Evolutionary conservation across 345 rosid species (phyloP), one percentile per base, ranked within the genome.

Genomic region (Arabidopsis arenosa): DNA sequence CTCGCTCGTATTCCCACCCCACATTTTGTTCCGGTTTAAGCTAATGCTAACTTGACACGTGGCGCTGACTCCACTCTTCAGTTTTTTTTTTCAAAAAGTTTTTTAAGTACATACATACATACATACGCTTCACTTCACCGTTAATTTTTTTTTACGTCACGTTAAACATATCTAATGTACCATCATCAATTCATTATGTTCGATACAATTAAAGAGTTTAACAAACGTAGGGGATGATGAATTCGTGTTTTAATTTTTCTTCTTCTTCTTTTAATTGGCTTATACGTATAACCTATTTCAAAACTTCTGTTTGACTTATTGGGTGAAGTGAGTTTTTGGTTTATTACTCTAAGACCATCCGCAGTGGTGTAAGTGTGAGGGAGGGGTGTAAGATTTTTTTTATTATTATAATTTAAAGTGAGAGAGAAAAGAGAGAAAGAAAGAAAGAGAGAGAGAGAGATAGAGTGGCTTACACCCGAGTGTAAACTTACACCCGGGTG

Each of bases 41-140:
- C 76, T 8, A 56, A 57, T 66, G 4, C 2, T 3, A 12, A 0
- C 2, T 10, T 71, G 63, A 58, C 80, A 77, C 72, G 80, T 77
- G 72, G 10, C 2, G 39, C 45, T 77, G 75, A 70, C 75, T 63
- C 37, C 4, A 70, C 58, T 5, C 58, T 32, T 52, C 26, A 18
- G 21, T 18, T 18, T 15, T 12, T 67, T 6, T 5, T 3, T 3
- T 26, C 11, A 36, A 7, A 12, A 49, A 33, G 12, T 68, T 33
- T 68, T 33, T 23, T 4, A 44, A 40, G 26, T 56, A 23, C 15
- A 6, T 55, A 45, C 7, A 13, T 28, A 13, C 13, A 41, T 44
- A 65, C 67, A 47, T 71, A 6, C 60, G 39, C 56, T 75, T 51
- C 74, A 49, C 33, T 66, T 66, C 60, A 36, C 59, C 14, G 1